Base-by-base conservation (phyloP, 768 basidiomycete species). In the Suillus spraguei region DNA sequence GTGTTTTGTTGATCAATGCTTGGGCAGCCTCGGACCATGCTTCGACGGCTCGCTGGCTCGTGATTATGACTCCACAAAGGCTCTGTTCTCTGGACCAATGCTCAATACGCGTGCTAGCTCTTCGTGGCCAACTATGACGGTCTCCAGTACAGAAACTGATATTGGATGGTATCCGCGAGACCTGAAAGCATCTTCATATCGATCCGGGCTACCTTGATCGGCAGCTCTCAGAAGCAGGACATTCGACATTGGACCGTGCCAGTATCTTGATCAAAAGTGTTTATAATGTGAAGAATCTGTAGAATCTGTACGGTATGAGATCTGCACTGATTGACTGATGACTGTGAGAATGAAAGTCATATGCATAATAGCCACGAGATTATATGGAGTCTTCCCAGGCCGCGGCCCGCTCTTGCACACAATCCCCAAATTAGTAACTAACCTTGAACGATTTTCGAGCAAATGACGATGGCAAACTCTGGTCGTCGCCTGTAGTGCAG, bases 81-180 rank as follows among this genome's bases (percentile, higher is more conserved):
- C 64, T 67, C 22, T 71, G 64, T 28, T 59, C 1, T 52, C 38
- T 2, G 84, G 81, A 0, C 83, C 84, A 8, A 63, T 47, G 1
- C 66, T 59, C 20, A 91, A 72, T 58, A 83, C 73, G 17, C 74
- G 66, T 35, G 73, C 69, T 14, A 96, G 80, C 14, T 63, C 54
- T 0, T 79, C 70, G 13, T 83, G 64, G 67, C 91, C 85, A 22
- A 80, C 80, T 50, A 85, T 73, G 8, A 79, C 75, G 0, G 92
- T 92, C 71, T 92, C 87, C 50, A 94, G 83, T 5, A 90, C 90
- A 0, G 91, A 85, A 1, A 93, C 75, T n/a, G 88, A 90, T 39
- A 83, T 58, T 1, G 88, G 74, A 13, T 69, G 64, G 70, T 87
- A 91, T 9, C 83, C 85, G 9, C 75, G 77, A 1, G 72, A 69